Percentiles rank a stretch among this genome's conserved stretches.
These are phyloP conservation scores for Patellaria atrata DNA, from an alignment of 495 filamentous ascomycete species.

Conservation along the genomic window DNA sequence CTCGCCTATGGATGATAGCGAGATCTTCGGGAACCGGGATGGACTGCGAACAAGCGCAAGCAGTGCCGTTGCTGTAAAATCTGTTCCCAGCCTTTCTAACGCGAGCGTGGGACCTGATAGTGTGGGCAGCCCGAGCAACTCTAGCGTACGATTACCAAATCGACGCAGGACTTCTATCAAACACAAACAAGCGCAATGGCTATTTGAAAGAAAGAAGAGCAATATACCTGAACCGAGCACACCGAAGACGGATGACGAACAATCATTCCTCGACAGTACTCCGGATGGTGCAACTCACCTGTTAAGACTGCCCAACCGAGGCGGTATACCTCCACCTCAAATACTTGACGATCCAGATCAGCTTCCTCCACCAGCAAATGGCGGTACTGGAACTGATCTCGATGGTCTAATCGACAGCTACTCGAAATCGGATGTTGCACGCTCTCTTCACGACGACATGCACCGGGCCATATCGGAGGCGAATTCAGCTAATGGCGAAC, in stretches of 20 bases:
- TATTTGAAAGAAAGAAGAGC: slow-evolving; percentile 71
- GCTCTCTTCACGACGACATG: slow-evolving; percentile 69
- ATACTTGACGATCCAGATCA: slow-evolving; percentile 61
- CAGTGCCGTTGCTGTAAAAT: slow-evolving; percentile 81
- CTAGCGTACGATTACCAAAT: slow-evolving; percentile 41
- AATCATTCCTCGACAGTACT: slow-evolving; percentile 48
- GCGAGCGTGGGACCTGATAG: slow-evolving; percentile 41
- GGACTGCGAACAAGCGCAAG: slow-evolving; percentile 61
- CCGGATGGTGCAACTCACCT: slow-evolving; percentile 45
- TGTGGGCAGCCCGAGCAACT: slow-evolving; percentile 40
- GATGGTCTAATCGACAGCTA: slow-evolving; percentile 69
- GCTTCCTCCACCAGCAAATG: slow-evolving; percentile 52
- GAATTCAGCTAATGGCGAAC: slow-evolving; percentile 51
- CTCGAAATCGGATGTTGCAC: slow-evolving; percentile 61
- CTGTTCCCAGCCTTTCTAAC: slow-evolving; percentile 66
- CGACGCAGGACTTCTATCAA: slow-evolving; percentile 63
- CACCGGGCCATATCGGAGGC: slow-evolving; percentile 45
- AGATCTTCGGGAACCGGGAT: slow-evolving; percentile 29
- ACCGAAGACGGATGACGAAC: slow-evolving; percentile 52
- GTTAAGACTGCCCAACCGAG: slow-evolving; percentile 53
- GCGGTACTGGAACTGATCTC: slow-evolving; percentile 54
- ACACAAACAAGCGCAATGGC: slow-evolving; percentile 71
- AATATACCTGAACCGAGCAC: slow-evolving; percentile 40
- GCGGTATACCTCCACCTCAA: slow-evolving; percentile 45
- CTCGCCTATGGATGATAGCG: slow-evolving; percentile 44